Base-by-base conservation (phyloP, 352 stramenopile genomes). In the Globisporangium solare region DNA sequence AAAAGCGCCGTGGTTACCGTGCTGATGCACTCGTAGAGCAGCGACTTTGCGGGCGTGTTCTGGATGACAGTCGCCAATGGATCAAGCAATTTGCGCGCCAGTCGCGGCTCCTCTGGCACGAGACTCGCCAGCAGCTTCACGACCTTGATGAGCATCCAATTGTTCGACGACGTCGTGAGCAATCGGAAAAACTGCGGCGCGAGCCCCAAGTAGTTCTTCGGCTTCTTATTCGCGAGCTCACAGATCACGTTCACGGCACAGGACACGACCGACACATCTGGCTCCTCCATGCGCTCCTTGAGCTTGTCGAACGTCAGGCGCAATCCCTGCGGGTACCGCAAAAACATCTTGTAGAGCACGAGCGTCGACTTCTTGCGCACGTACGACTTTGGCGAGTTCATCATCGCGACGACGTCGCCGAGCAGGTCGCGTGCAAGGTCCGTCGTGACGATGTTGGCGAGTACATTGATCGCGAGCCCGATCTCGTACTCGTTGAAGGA, bases 141-240 rank as follows among this genome's bases (percentile, higher is more conserved):
- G 8, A 99, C 96, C 75, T 99, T 99, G 79, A 99, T 99, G 53
- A 99, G 88, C 96, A 99, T 99, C 97, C 97, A 99, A 76, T 99
- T 99, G 76, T 99, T 99, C 58, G 87, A 97, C 10, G 87, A 97
- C 45, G 90, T 98, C 27, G 94, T 99, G 40, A 99, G 79, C 31
- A 99, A 72, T 35, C 95, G 85, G 87, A 99, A 99, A 73, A 99
- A 99, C 49, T 98, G 86, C 13, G 97, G 97, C 13, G 97, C 97
- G 48, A 99, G 76, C 1, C 91, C 88, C 37, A 99, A 62, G 78
- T 99, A 99, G 71, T 99, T 99, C 64, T 96, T 97, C 14, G 97
- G 97, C 66, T 99, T 99, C 67, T 99, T 99, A 76, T 99, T 97
- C 14, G 93, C 92, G 47, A 99, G 75, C 72, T 99, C 97, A 54